Evolutionary conservation across 345 rosid genomes (phyloP).

Genomic region (Moricandia arvensis): DNA sequence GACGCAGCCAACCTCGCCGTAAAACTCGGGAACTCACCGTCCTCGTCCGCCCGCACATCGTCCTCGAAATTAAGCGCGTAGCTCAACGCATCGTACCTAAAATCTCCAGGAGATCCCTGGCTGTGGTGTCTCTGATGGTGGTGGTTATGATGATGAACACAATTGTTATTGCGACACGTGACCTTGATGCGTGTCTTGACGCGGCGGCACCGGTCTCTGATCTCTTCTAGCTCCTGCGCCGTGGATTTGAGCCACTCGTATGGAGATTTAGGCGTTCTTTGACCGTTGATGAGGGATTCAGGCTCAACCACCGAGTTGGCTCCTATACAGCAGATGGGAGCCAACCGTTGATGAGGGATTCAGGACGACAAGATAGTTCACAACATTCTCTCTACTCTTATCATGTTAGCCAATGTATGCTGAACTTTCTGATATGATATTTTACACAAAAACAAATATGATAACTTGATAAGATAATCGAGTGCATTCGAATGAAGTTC

Average conservation of each 20-base stretch:
- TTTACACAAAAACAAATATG: neutral
- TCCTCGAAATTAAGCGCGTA: slow-evolving; percentile 74
- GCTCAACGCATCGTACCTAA: slow-evolving; percentile 65
- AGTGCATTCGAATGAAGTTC: neutral
- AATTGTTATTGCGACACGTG: slow-evolving; percentile 23
- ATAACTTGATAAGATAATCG: neutral
- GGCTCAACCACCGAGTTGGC: slow-evolving; percentile 26
- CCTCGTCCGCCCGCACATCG: slow-evolving; percentile 42
- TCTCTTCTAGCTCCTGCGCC: slow-evolving; percentile 43
- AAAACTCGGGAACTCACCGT: slow-evolving; percentile 39
- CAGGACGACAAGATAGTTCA: slow-evolving; percentile 20
- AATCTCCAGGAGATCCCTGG: slow-evolving; percentile 46
- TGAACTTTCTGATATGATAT: neutral
- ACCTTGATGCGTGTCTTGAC: slow-evolving; percentile 42
- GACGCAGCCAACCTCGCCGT: slow-evolving; percentile 54
- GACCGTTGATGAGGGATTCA: slow-evolving; percentile 16
- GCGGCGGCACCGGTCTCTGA: no score
- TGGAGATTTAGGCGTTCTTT: slow-evolving; percentile 44
- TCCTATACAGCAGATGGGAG: slow-evolving; percentile 51
- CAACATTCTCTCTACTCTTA: slow-evolving; percentile 14
- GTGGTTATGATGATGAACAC: slow-evolving; percentile 21
- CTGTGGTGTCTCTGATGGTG: slow-evolving; percentile 20
- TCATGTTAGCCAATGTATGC: slow-evolving; percentile 1
- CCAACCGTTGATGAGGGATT: no score
- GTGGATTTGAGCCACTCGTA: slow-evolving; percentile 45